phyloP scores from a whole-genome alignment of 1,284 basidiomycete genomes.

The Naganishia albida region DNA sequence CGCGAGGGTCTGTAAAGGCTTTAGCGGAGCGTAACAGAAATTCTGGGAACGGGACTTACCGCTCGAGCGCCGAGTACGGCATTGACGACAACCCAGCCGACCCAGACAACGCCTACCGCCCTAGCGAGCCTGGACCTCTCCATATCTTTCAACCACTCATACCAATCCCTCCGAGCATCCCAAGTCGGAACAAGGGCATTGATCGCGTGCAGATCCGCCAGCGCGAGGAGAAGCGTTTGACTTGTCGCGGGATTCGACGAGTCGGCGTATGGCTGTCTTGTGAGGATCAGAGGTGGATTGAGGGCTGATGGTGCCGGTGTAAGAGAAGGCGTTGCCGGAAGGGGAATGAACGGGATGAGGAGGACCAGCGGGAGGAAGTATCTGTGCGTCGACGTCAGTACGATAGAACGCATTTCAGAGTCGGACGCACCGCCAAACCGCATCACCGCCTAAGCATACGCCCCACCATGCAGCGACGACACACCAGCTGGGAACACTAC shows the following conservation, averaged over 20 bases:
- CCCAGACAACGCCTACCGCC: conserved; percentile 50
- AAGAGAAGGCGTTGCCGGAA: conserved; percentile 37
- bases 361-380: conserved; percentile 51
- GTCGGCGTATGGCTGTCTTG: conserved; percentile 39
- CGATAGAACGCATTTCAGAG: too few relatives aligned
- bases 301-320: conserved; percentile 42
- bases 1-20: conserved; percentile 37
- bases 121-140: conserved; percentile 35
- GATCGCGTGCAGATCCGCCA: conserved; percentile 52
- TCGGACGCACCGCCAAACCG: conserved; percentile 61
- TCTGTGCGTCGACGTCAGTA: conserved; percentile 36
- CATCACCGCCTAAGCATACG: conserved; percentile 65
- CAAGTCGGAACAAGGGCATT: conserved; percentile 46
- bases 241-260: conserved; percentile 60
- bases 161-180: conserved; percentile 2
- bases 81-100: conserved; percentile 45
- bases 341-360: conserved; percentile 35
- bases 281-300: conserved; percentile 53
- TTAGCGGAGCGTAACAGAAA: background rate
- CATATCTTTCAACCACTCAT: conserved; percentile 22
- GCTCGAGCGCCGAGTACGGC: conserved; percentile 15
- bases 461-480: conserved; percentile 73
- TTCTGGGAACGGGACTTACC: conserved; percentile 9
- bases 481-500: conserved; percentile 69
- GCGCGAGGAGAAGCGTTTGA: conserved; percentile 58